Base-by-base conservation (phyloP, 768 basidiomycete species). In the Serpula lacrymans region DNA sequence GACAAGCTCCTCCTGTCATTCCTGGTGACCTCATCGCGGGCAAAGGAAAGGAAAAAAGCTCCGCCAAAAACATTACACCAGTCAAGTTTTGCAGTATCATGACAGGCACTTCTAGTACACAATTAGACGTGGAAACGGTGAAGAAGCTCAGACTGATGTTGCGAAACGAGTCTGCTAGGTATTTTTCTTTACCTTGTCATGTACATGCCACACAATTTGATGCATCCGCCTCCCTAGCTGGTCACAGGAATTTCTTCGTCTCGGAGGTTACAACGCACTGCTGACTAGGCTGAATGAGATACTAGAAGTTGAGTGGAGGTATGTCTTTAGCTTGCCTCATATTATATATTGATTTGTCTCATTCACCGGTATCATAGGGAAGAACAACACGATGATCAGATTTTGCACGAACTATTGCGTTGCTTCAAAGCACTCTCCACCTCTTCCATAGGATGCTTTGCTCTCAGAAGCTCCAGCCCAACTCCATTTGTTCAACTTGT, bases 291-390 rank as follows among this genome's bases (percentile, higher is more conserved):
- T 98, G 17, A 88, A 92, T 44, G 94, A 99, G 62, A 74, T 98
- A 13, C 72, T 99, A 1, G 88, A 93, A 52, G 80, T 97, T 25
- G 96, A 99, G 63, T 99, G 96, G 96, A 82, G 95, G 90, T 89
- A 50, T 45, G 80, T 68, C n/a, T 6, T 24, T n/a, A n/a, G n/a
- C n/a, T n/a, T n/a, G 16, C 28, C 18, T 11, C 24, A 20, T 6
- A 25, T 1, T 36, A 26, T 30, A 14, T 16, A 16, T 16, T 16
- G 31, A 38, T 6, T 23, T 32, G 26, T 27, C 6, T 24, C 24
- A 36, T 14, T 17, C 29, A 57, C 34, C 20, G 42, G 18, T 18
- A 29, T 23, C 48, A n/a, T 53, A 93, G 93, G 48, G 95, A 98
- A 60, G 96, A 99, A 57, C 95, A 98, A 55, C 95, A 96, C 49